A percentile compares a stretch with the other conserved stretches of the same genome.
Evolutionary conservation across 805 yeast genomes (phyloP).

Genomic region (Metschnikowia aberdeeniae): DNA sequence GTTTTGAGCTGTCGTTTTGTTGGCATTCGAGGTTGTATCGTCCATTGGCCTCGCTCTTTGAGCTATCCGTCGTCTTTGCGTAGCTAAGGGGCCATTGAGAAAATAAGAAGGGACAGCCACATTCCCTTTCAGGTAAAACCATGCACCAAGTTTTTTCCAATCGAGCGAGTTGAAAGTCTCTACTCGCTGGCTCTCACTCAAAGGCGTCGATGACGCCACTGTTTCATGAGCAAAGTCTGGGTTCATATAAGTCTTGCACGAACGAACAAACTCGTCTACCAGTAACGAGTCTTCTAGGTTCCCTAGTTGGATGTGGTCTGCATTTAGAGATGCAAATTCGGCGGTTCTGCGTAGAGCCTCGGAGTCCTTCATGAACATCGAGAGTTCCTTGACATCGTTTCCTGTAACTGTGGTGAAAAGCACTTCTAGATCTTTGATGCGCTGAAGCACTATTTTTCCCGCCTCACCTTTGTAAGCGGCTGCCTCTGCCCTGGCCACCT

Average conservation of each 20-base stretch:
- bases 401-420: constrained; percentile 42
- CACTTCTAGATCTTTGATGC: constrained; percentile 43
- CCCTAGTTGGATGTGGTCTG: constrained; percentile 57
- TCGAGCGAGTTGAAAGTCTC: constrained; percentile 43
- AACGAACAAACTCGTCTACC: constrained; percentile 43
- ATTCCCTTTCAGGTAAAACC: constrained; percentile 43
- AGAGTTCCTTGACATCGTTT: constrained; percentile 31
- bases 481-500: constrained; percentile 36
- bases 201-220: not conserved
- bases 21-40: constrained; percentile 37
- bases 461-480: constrained; percentile 59
- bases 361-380: constrained; percentile 50
- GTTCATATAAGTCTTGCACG: constrained; percentile 31
- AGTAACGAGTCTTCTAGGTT: constrained; percentile 48
- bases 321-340: constrained; percentile 59
- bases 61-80: constrained; percentile 48
- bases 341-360: constrained; percentile 58
- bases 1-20: constrained; percentile 43
- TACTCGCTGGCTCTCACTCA: constrained; percentile 3
- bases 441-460: constrained; percentile 41
- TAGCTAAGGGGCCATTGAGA: constrained; percentile 65
- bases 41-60: constrained; percentile 31
- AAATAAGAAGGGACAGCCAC: constrained; percentile 54
- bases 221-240: constrained; percentile 11
- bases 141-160: constrained; percentile 58